Base-by-base conservation (phyloP, 108 stramenopile species). In the Conticribra guillardii region DNA sequence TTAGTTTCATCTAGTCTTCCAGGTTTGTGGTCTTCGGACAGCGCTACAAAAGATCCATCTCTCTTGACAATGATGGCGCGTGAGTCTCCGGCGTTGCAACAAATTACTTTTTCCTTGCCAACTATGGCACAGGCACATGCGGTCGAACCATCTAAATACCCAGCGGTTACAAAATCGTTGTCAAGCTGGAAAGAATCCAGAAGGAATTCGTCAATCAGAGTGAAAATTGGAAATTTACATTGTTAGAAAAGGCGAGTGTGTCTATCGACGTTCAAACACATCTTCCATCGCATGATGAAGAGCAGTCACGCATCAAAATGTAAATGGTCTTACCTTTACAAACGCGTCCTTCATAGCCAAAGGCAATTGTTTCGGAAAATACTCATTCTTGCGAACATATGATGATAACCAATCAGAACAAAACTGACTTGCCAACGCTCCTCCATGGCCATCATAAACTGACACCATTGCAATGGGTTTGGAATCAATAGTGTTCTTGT, bases 391-490 rank as follows among this genome's bases (percentile, higher is more conserved):
- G 2, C 85, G 82, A 54, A 91, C 71, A 59, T 96, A 96, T 11
- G 74, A 63, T 26, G 90, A 84, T 44, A 91, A 41, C 92, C 91
- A 93, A 60, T 93, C 92, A 3, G 89, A 87, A 37, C 95, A 96
- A 66, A 87, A 98, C 50, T 93, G 92, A 26, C 88, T 85, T 11
- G 94, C 95, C 53, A 95, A 87, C 37, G 88, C 88, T 41, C 96
- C 96, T 19, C 97, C 97, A 63, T 99, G 99, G 0, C 99, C 99
- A 72, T 99, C 99, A 73, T 95, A 99, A 1, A 98, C 88, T 17
- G 94, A 97, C 28, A 69, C 58, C 80, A 54, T 86, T 63, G 53
- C 87, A 79, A 68, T 84, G 66, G 69, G 90, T 77, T 75, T 84
- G 80, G 69, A 82, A 69, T 78, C 81, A 67, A 69, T 34, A 16